These are phyloP conservation scores for Botryotinia globosa DNA, from an alignment of 2,329 filamentous ascomycete species.

Conservation along the genomic window DNA sequence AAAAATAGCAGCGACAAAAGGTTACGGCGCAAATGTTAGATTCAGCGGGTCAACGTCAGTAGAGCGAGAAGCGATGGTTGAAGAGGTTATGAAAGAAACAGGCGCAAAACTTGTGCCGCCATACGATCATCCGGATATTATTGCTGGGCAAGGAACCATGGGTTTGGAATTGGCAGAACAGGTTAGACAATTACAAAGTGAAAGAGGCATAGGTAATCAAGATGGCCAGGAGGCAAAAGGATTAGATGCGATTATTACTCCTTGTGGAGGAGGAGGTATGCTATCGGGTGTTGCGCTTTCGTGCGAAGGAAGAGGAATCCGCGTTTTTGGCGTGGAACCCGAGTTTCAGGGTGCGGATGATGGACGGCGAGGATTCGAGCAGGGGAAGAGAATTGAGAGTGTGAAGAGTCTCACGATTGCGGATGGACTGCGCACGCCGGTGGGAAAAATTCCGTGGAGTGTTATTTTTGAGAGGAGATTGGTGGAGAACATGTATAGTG, in stretches of 20 bases:
- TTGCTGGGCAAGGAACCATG: slow-evolving; percentile 89
- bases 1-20: slow-evolving; percentile 79
- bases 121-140: slow-evolving; percentile 88
- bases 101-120: slow-evolving; percentile 80
- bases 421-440: slow-evolving; percentile 81
- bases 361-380: slow-evolving; percentile 65
- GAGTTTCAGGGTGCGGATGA: slow-evolving; percentile 82
- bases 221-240: slow-evolving; percentile 17
- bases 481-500: slow-evolving; percentile 67
- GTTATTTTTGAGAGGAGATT: slow-evolving; percentile 71
- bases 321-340: slow-evolving; percentile 86
- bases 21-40: slow-evolving; percentile 73
- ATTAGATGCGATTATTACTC: slow-evolving; percentile 73
- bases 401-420: slow-evolving; percentile 81
- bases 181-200: slow-evolving; percentile 53
- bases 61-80: slow-evolving; percentile 77
- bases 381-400: slow-evolving; percentile 59
- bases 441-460: slow-evolving; percentile 72
- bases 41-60: slow-evolving; percentile 78
- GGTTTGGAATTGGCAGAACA: slow-evolving; percentile 80
- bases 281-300: slow-evolving; percentile 79
- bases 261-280: slow-evolving; percentile 86
- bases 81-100: slow-evolving; percentile 65
- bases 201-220: slow-evolving; percentile 18
- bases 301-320: slow-evolving; percentile 66